Evolutionary conservation across 2,329 filamentous ascomycete species (phyloP), one percentile per base, ranked within the genome.

Genomic region (Chaetomiaceae sp.): DNA sequence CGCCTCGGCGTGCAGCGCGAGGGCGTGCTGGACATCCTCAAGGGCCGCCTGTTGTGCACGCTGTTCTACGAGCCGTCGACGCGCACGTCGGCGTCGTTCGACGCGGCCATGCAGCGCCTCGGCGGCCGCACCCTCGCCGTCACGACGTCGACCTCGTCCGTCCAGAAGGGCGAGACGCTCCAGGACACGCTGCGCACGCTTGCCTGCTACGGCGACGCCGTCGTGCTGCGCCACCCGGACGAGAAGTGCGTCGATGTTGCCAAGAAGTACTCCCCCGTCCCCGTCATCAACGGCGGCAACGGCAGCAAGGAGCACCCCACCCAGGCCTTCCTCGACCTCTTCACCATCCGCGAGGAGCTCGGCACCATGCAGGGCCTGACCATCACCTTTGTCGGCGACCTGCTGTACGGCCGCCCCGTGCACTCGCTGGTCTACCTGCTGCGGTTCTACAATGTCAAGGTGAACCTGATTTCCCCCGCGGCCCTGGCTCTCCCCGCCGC

Each of bases 61-160:
- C 81, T 98, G 72, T 98, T 98, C 78, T 98, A 90, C 68, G 93
- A 98, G 74, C 93, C 93, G 2, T 97, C 91, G 1, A 98, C 93
- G 3, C 81, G 93, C 45, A 98, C 93, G 5, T 96, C 91, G 11
- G 82, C 87, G 30, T 98, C 93, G 3, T 98, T 98, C 60, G 93
- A 98, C 63, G 87, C 91, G 47, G 93, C 93, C 34, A 98, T 98
- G 93, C 94, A 98, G 74, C 86, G 94, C 42, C 83, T 98, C 5
- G 93, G 93, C 57, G 93, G 93, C 38, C 80, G 88, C 39, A 91
- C 86, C 3, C 78, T 98, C 44, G 76, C 83, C 42, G 83, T 97
- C 61, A 75, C 88, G 33, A 94, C 91, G 3, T 78, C 83, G 6
- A 81, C 87, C 57, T 96, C 91, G 2, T 95, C 88, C 12, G 90